phyloP scores from a whole-genome alignment of 208 protist species.

The Trypanosoma cruzi region DNA sequence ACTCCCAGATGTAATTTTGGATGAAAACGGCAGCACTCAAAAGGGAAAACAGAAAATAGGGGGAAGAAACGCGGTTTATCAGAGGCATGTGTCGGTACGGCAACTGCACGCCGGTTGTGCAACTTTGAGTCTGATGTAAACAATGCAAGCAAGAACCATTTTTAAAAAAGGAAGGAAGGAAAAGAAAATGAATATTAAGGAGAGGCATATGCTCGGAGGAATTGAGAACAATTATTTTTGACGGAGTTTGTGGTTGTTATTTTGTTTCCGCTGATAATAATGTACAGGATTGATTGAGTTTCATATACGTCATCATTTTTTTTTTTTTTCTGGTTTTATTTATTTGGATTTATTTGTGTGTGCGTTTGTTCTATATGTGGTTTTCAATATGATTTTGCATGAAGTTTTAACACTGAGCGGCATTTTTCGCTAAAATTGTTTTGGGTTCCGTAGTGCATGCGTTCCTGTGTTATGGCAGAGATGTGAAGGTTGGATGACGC shows the following conservation, averaged over 20 bases:
- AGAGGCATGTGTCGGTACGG: not conserved
- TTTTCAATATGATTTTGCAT: not conserved
- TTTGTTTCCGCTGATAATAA: not conserved
- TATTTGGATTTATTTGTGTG: not conserved
- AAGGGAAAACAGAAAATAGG: not conserved
- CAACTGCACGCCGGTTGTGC: constrained; percentile 4
- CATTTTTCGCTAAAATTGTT: not conserved
- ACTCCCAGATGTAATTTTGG: not conserved
- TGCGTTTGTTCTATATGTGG: not conserved
- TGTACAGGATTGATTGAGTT: not conserved
- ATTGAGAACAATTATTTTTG: no score
- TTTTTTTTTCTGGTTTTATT: not conserved
- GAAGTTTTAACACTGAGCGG: not conserved
- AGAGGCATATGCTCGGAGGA: no score
- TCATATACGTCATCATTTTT: not conserved
- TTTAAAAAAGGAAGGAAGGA: constrained; percentile 1
- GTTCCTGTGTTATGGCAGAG: not conserved
- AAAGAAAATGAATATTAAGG: no score
- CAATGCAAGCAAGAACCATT: no score
- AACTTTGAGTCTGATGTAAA: constrained; percentile 9
- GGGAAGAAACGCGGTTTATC: not conserved
- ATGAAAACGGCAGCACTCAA: not conserved
- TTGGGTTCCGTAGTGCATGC: not conserved
- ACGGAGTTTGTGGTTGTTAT: not conserved
- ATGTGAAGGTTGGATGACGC: not conserved